These are phyloP conservation scores for Chlamydomonas urium DNA, from an alignment of 139 green algal species.

Conservation along the genomic window DNA sequence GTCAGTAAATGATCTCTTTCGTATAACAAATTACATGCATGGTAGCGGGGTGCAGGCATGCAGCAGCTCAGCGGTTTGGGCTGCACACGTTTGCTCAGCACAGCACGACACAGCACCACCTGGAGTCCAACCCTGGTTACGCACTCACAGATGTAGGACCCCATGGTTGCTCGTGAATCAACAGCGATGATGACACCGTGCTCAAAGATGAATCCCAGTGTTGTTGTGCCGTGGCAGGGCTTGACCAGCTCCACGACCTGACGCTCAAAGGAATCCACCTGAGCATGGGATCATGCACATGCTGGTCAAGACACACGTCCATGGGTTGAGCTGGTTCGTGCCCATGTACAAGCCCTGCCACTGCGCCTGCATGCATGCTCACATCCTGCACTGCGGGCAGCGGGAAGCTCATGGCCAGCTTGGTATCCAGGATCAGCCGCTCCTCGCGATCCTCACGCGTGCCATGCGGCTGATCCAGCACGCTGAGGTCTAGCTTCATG, in stretches of 20 bases:
- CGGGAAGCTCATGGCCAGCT: constrained; percentile 25
- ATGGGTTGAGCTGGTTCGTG: neutral
- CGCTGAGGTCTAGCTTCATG: constrained; percentile 32
- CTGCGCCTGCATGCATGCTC: neutral
- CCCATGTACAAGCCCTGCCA: neutral
- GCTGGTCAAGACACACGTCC: neutral
- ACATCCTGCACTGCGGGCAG: constrained; percentile 43
- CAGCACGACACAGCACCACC: no score
- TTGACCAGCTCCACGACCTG: constrained; percentile 95
- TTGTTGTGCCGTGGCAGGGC: constrained; percentile 96
- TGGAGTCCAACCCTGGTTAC: no score
- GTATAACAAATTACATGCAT: no score
- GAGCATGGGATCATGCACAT: constrained; percentile 15
- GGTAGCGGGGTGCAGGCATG: no score
- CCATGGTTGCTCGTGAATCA: constrained; percentile 94
- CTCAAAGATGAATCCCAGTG: constrained; percentile 97
- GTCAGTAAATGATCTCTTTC: no score
- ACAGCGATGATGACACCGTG: constrained; percentile 95
- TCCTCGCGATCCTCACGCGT: neutral
- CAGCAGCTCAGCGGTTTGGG: no score
- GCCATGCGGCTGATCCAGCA: constrained; percentile 19
- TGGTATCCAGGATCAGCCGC: neutral
- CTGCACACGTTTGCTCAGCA: no score
- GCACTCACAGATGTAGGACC: constrained; percentile 95
- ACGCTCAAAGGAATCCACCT: constrained; percentile 92